A percentile compares a stretch with the other conserved stretches of the same genome.
These are phyloP conservation scores for Fusarium sp. DNA, from an alignment of 2,329 filamentous ascomycete species.

Conservation along the genomic window DNA sequence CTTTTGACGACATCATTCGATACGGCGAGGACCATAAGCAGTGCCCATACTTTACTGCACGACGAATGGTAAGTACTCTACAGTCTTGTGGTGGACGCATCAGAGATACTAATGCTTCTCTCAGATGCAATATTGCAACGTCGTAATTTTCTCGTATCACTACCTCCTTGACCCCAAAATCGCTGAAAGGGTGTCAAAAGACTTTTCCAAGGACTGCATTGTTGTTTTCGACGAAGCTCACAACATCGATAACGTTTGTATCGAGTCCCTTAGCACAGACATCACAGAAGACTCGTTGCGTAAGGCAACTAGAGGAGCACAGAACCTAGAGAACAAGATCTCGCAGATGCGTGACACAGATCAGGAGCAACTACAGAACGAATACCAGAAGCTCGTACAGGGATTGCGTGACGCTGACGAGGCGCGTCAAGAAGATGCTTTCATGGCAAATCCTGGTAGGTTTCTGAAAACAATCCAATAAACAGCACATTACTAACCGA, in stretches of 20 bases:
- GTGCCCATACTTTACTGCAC: conserved; percentile 96
- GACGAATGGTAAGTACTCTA: conserved; percentile 80
- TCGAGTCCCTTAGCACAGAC: conserved; percentile 96
- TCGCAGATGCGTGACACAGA: conserved; percentile 96
- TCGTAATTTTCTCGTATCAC: conserved; percentile 99
- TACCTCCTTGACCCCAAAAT: conserved; percentile 99
- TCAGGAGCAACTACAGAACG: conserved; percentile 92
- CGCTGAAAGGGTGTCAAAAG: conserved; percentile 92
- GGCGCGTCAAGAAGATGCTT: conserved; percentile 91
- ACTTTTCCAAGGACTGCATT: conserved; percentile 97
- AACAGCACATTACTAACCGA: conserved; percentile 8
- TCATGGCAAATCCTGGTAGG: conserved; percentile 90
- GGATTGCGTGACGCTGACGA: conserved; percentile 91
- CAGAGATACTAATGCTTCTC: conserved; percentile 17
- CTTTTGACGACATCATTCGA: conserved; percentile 86
- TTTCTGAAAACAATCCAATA: not conserved
- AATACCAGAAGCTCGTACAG: conserved; percentile 96
- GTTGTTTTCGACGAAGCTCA: conserved; percentile 99
- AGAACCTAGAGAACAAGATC: conserved; percentile 92
- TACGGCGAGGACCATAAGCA: conserved; percentile 98
- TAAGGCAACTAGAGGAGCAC: conserved; percentile 90
- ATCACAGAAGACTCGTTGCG: conserved; percentile 94
- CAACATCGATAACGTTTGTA: conserved; percentile 99
- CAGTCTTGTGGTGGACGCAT: not conserved
- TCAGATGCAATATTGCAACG: conserved; percentile 98